Percentiles rank a stretch among this genome's conserved stretches.
These are phyloP conservation scores for Apiotrichum siamense DNA, from an alignment of 1,284 basidiomycete genomes.

Conservation along the genomic window DNA sequence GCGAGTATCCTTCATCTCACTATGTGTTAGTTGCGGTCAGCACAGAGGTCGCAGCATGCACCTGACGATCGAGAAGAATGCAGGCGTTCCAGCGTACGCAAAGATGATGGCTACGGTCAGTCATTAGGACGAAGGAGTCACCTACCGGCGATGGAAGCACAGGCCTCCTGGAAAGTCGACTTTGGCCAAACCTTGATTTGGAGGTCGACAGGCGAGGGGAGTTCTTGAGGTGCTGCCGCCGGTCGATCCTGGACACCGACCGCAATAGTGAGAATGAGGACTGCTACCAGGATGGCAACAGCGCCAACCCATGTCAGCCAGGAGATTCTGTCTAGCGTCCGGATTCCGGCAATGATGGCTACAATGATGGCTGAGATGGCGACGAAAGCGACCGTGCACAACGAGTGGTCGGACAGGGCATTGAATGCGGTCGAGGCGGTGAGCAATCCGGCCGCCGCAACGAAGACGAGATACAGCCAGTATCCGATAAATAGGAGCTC, in stretches of 20 bases:
- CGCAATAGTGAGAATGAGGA: constrained; percentile 36
- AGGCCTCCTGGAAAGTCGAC: constrained; percentile 22
- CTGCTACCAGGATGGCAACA: constrained; percentile 18
- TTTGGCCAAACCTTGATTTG: constrained; percentile 4
- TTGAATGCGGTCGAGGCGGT: constrained; percentile 29
- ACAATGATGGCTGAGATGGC: constrained; percentile 23
- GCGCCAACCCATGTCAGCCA: constrained; percentile 40
- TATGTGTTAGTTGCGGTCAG: too few relatives aligned
- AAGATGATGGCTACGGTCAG: constrained; percentile 22
- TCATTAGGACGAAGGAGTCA: constrained; percentile 29
- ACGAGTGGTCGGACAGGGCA: constrained; percentile 27
- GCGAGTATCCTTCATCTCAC: constrained; percentile 38
- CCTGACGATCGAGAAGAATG: constrained; percentile 32
- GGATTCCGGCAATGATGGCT: constrained; percentile 28
- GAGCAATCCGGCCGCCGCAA: constrained; percentile 24
- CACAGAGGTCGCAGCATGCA: too few relatives aligned
- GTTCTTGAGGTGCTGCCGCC: constrained; percentile 27
- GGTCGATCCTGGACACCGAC: constrained; percentile 40
- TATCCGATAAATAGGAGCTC: constrained; percentile 27
- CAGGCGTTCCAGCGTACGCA: constrained; percentile 28
- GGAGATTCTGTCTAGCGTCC: constrained; percentile 31
- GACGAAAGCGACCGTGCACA: constrained; percentile 35
- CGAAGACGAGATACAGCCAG: constrained; percentile 16
- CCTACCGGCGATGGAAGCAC: constrained; percentile 29
- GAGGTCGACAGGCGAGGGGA: not conserved